Evolutionary conservation across 306 rosid species (phyloP).

Genomic region (Notholithocarpus densiflorus): DNA sequence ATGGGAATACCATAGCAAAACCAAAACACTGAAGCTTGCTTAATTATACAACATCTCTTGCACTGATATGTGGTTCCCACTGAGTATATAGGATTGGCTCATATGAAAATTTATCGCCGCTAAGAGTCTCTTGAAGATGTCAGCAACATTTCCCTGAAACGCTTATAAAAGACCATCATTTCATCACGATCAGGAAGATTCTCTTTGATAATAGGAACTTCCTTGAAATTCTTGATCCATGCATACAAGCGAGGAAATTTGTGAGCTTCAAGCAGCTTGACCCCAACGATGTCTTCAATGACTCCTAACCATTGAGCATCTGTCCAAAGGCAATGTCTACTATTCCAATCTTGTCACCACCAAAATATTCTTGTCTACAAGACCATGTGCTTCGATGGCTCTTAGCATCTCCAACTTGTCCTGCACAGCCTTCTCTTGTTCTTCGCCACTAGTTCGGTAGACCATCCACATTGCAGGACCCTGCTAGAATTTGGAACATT

Average conservation of each 20-base stretch:
- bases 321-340: constrained; percentile 24
- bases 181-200: constrained; percentile 25
- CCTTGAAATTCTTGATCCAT: constrained; percentile 20
- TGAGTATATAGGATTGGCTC: too few species aligned
- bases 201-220: constrained; percentile 20
- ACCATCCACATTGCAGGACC: background rate
- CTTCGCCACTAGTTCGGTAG: background rate
- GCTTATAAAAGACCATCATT: background rate
- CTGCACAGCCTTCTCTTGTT: background rate
- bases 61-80: too few species aligned
- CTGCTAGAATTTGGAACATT: background rate
- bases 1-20: too few species aligned
- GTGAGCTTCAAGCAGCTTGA: constrained; percentile 17
- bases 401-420: constrained; percentile 12
- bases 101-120: too few species aligned
- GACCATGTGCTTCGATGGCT: constrained; percentile 2
- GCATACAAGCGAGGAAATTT: constrained; percentile 21
- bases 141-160: background rate
- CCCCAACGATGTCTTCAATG: background rate
- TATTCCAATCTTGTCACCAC: constrained; percentile 24
- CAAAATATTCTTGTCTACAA: constrained; percentile 19
- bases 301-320: constrained; percentile 19
- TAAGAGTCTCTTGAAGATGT: background rate
- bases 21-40: too few species aligned
- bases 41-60: too few species aligned